Evolutionary conservation across 2,329 filamentous ascomycete genomes (phyloP), one percentile per base, ranked within the genome.

Genomic region (Aspergillus nomiae): DNA sequence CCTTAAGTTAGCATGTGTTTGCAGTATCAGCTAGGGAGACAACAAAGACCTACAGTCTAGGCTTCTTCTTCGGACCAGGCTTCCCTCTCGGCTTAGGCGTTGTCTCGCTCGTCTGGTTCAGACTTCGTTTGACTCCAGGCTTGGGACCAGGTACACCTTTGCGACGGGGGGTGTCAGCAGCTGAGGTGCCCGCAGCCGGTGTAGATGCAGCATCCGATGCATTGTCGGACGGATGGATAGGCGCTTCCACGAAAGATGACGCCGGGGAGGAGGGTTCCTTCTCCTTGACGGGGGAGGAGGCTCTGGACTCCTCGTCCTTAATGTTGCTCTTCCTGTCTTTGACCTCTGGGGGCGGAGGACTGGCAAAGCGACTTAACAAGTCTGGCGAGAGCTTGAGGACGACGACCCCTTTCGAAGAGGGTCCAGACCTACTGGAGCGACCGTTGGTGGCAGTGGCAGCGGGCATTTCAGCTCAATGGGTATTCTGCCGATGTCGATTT

Each of bases 51-150:
- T 90, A 97, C 94, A 97, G 81, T 84, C 91, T 89, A 68, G 91
- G 89, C 83, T 96, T 97, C 87, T 97, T 97, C 87, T 97, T 98
- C 0, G 94, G 94, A 8, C 94, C 94, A 8, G 95, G 94, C 82
- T 96, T 96, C 75, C 91, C 91, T 75, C 92, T 84, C 60, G 89
- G 84, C 78, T 91, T 93, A n/a, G 89, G 83, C 30, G 82, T 74
- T 38, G 82, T 84, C 67, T 94, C 91, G 72, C 81, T 78, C 72
- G 76, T 81, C 78, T 80, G 83, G 72, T 78, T 80, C 63, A 78
- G 76, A 65, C 80, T 79, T 74, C 88, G 84, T 80, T 91, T 90
- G 63, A 83, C 84, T 60, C 84, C 87, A 45, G 86, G 83, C 70
- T 90, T 90, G 26, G 87, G 86, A 68, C 90, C 86, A 77, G 92